Evolutionary conservation across 176 grass and related monocot genomes (phyloP).

Genomic region (Panicum miliaceum): DNA sequence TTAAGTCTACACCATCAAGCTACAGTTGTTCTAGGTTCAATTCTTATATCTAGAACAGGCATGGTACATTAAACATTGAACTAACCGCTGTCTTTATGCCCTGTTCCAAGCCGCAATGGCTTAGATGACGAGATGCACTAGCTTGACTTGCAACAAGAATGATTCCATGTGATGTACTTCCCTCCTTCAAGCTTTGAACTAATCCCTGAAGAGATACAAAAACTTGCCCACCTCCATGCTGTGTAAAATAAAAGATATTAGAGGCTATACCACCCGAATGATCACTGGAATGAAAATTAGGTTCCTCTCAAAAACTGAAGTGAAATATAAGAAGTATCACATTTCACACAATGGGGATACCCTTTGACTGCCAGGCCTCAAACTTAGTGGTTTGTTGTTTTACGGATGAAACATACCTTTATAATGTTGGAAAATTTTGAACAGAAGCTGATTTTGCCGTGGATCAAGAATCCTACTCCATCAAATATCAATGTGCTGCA

Average conservation of each 20-base stretch:
- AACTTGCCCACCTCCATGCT: slow-evolving; percentile 94
- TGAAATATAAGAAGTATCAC: slow-evolving; percentile 6
- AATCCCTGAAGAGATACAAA: slow-evolving; percentile 84
- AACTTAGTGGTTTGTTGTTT: background rate
- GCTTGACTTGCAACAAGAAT: slow-evolving; percentile 82
- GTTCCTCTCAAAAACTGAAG: background rate
- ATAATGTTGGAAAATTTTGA: slow-evolving; percentile 82
- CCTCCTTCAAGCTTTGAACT: slow-evolving; percentile 67
- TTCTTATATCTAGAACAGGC: slow-evolving; percentile 5
- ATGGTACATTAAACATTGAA: slow-evolving; percentile 33
- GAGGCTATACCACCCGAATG: background rate
- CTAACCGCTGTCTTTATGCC: slow-evolving; percentile 75
- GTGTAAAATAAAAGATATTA: slow-evolving; percentile 41
- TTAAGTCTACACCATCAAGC: background rate
- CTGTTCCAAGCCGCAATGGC: slow-evolving; percentile 69
- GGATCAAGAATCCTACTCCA: slow-evolving; percentile 72
- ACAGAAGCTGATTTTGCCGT: slow-evolving; percentile 77
- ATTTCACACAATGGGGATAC: slow-evolving; percentile 2
- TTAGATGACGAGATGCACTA: slow-evolving; percentile 73
- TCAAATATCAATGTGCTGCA: slow-evolving; percentile 62
- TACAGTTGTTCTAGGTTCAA: slow-evolving; percentile 9
- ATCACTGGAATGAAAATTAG: background rate
- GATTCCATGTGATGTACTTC: slow-evolving; percentile 52
- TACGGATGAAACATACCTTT: slow-evolving; percentile 60
- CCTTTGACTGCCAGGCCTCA: slow-evolving; percentile 6